A percentile compares a stretch with the other conserved stretches of the same genome.
These are phyloP conservation scores for Kuraishia borneana DNA, from an alignment of 805 yeast species.

Conservation along the genomic window DNA sequence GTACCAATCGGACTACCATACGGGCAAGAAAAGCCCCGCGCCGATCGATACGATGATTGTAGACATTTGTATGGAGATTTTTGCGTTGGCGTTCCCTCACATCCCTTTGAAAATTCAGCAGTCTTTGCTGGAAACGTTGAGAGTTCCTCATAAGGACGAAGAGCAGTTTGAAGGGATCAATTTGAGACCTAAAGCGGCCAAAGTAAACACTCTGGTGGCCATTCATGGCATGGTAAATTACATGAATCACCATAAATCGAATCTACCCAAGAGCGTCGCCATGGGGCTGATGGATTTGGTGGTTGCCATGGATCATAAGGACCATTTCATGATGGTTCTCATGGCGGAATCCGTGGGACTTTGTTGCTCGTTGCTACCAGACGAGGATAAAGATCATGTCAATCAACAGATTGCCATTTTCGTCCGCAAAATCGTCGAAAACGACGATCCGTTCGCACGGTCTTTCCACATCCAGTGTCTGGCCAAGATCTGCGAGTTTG, in stretches of 20 bases:
- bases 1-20: constrained; percentile 23
- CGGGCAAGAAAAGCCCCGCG: constrained; percentile 24
- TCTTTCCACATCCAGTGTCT: constrained; percentile 43
- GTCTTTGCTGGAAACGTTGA: constrained; percentile 74
- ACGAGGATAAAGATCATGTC: constrained; percentile 10
- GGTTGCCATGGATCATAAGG: constrained; percentile 10
- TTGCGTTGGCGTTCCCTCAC: constrained; percentile 57
- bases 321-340: constrained; percentile 11
- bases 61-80: constrained; percentile 73
- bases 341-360: constrained; percentile 22
- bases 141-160: constrained; percentile 13
- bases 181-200: constrained; percentile 31
- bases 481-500: constrained; percentile 14
- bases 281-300: constrained; percentile 16
- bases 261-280: constrained; percentile 11
- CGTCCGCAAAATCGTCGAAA: constrained; percentile 57
- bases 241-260: constrained; percentile 4
- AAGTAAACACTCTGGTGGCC: constrained; percentile 54
- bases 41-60: constrained; percentile 41
- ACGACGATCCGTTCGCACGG: constrained; percentile 52
- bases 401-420: constrained; percentile 35
- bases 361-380: constrained; percentile 14
- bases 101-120: constrained; percentile 73
- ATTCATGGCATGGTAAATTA: constrained; percentile 37
- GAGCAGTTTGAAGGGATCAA: background rate